Conservation (phyloP, 352 stramenopile genomes). For the Globisporangium sylvaticum region DNA sequence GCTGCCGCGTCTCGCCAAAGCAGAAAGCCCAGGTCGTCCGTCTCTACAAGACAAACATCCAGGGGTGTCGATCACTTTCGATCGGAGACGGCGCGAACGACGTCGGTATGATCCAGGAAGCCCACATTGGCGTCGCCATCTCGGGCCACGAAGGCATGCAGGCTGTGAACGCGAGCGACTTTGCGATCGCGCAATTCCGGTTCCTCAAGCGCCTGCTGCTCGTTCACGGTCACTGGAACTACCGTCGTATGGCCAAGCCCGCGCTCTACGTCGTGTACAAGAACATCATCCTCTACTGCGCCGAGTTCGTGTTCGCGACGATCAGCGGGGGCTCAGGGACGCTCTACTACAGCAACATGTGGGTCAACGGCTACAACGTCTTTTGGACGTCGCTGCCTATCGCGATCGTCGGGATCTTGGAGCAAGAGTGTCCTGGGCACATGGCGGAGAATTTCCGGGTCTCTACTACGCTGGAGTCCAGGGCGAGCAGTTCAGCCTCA, state of each 20-base stretch:
- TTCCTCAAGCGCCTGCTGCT: constrained; percentile 95
- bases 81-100: constrained; percentile 99
- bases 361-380: constrained; percentile 95
- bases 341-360: constrained; percentile 88
- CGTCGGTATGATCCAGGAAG: constrained; percentile 99
- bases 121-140: constrained; percentile 98
- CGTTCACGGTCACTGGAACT: constrained; percentile 98
- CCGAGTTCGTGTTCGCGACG: constrained; percentile 87
- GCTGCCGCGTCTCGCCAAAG: constrained; percentile 89
- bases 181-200: constrained; percentile 98
- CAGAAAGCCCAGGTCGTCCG: constrained; percentile 90
- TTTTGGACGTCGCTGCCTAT: constrained; percentile 95
- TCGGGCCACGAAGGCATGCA: constrained; percentile 98
- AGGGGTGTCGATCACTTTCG: constrained; percentile 87
- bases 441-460: constrained; percentile 75
- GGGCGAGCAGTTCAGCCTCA: constrained; percentile 77
- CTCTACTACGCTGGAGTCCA: constrained; percentile 80
- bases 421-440: constrained; percentile 72
- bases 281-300: constrained; percentile 91
- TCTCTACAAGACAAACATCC: constrained; percentile 82
- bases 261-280: constrained; percentile 99
- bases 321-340: constrained; percentile 70
- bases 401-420: constrained; percentile 63
- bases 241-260: constrained; percentile 94
- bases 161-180: constrained; percentile 97